phyloP scores from a whole-genome alignment of 2,329 filamentous ascomycete genomes.

The Trichoderma breve region DNA sequence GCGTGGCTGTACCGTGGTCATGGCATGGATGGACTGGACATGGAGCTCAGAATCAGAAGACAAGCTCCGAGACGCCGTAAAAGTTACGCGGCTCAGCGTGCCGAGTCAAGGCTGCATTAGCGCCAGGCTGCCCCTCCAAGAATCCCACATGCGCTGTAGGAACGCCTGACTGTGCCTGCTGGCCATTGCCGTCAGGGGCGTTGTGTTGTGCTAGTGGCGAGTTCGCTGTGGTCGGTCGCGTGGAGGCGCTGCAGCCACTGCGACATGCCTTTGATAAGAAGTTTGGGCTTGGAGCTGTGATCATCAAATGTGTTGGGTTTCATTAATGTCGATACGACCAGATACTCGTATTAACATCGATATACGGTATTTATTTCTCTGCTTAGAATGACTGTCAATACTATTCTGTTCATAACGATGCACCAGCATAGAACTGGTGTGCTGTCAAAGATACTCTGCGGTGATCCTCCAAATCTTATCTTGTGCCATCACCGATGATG shows the following conservation, averaged over 20 bases:
- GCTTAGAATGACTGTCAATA: not conserved
- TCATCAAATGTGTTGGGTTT: too few relatives aligned
- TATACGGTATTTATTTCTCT: not conserved
- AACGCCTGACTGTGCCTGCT: not conserved
- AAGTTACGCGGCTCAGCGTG: slow-evolving; percentile 2
- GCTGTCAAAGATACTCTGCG: not conserved
- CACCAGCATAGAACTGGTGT: not conserved
- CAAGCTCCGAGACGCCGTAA: not conserved
- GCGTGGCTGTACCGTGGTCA: not conserved
- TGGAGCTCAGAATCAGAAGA: not conserved
- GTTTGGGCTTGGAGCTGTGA: not conserved
- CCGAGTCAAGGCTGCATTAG: slow-evolving; percentile 13
- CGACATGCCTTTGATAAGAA: not conserved
- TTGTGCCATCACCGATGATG: not conserved
- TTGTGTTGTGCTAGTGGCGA: not conserved
- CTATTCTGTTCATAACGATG: not conserved
- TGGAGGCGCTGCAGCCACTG: not conserved
- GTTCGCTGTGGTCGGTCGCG: not conserved
- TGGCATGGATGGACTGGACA: not conserved
- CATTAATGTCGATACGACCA: too few relatives aligned
- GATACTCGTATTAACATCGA: not conserved
- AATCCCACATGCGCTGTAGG: not conserved
- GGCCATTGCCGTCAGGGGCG: not conserved
- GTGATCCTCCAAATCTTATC: not conserved
- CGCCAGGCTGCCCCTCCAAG: not conserved